Conservation (phyloP, 805 yeast species). For the Ogataea populi-albae region DNA sequence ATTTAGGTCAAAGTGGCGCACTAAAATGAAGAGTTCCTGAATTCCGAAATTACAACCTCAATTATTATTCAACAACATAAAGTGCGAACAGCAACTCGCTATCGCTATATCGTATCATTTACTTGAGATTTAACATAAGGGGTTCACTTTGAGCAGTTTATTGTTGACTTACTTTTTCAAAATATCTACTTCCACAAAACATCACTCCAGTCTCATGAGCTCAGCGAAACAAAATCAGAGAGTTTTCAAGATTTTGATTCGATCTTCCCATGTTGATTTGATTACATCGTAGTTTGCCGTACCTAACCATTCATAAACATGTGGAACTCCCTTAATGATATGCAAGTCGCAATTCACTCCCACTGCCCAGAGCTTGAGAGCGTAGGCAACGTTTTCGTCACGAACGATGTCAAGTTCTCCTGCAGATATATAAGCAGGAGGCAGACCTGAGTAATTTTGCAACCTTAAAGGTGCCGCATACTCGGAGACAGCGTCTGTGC, state of each 20-base stretch:
- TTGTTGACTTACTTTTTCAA: too few species aligned
- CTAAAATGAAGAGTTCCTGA: too few species aligned
- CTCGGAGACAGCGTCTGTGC: background rate
- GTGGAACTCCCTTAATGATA: slow-evolving; percentile 1
- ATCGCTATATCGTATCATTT: too few species aligned
- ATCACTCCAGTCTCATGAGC: too few species aligned
- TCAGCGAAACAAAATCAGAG: too few species aligned
- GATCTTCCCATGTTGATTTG: background rate
- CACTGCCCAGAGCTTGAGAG: background rate
- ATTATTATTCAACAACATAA: too few species aligned
- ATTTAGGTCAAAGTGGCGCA: too few species aligned
- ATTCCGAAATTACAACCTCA: too few species aligned
- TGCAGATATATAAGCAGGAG: background rate
- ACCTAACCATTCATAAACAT: background rate
- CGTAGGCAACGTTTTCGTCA: background rate
- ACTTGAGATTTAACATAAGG: too few species aligned
- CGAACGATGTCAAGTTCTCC: slow-evolving; percentile 1
- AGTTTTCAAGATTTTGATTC: background rate
- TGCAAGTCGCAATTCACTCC: background rate
- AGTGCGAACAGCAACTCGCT: too few species aligned
- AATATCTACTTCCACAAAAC: too few species aligned
- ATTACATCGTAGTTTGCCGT: background rate
- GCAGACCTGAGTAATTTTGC: background rate
- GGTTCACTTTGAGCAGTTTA: too few species aligned
- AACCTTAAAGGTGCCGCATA: slow-evolving; percentile 1